Percentiles rank a stretch among this genome's conserved stretches.
phyloP scores from a whole-genome alignment of 2,329 filamentous ascomycete species.

The Colletotrichum eleusines region DNA sequence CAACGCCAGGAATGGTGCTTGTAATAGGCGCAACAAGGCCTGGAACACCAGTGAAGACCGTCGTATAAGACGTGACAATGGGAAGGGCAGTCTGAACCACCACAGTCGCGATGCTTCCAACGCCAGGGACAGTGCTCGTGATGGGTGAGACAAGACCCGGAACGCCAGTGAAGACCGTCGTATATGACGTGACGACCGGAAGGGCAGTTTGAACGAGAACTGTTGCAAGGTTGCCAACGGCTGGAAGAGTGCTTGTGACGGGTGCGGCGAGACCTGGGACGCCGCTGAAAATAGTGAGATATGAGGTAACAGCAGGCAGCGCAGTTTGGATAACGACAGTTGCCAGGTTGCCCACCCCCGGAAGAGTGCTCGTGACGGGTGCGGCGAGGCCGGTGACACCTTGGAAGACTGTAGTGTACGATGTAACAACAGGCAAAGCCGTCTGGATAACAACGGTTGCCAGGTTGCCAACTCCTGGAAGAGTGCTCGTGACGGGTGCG shows the following conservation, averaged over 20 bases:
- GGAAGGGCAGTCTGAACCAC: conserved; percentile 2
- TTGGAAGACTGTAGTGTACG: not conserved
- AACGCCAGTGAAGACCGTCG: not conserved
- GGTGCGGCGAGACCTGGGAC: too few relatives aligned
- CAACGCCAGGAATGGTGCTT: not conserved
- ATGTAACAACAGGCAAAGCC: not conserved
- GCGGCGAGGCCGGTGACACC: not conserved
- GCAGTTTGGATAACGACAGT: too few relatives aligned
- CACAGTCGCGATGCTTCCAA: not conserved
- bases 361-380: not conserved
- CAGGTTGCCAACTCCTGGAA: not conserved
- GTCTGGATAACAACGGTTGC: not conserved
- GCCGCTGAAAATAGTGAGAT: too few relatives aligned
- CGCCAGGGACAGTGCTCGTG: not conserved
- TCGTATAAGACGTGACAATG: conserved; percentile 9
- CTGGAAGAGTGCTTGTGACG: too few relatives aligned
- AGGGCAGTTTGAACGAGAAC: conserved; percentile 20
- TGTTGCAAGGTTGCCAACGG: conserved; percentile 2
- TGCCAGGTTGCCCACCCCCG: not conserved
- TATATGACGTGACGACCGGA: conserved; percentile 17
- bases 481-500: not conserved
- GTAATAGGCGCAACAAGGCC: not conserved
- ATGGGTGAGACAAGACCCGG: not conserved
- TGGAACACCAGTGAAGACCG: not conserved
- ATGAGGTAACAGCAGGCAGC: too few relatives aligned